Evolutionary conservation across 306 rosid genomes (phyloP).

Genomic region (Begonia peltatifolia): DNA sequence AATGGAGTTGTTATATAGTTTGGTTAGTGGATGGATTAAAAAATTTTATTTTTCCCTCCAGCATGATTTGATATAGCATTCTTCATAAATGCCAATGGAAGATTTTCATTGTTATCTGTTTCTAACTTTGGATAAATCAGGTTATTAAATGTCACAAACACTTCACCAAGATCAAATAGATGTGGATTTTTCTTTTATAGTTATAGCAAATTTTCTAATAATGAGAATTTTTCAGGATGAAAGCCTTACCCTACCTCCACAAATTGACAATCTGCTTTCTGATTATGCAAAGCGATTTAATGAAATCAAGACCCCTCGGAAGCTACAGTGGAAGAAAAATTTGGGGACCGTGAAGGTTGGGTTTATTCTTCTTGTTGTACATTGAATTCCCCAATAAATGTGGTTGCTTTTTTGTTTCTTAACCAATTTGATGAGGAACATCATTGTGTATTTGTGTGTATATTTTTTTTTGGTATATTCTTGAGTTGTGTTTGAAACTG

Average conservation of each 20-base stretch:
- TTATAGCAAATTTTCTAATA: slow-evolving; percentile 13
- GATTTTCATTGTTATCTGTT: no score
- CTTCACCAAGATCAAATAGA: no score
- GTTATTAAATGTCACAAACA: no score
- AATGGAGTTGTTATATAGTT: no score
- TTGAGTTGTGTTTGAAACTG: no score
- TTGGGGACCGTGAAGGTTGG: slow-evolving; percentile 91
- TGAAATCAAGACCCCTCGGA: slow-evolving; percentile 95
- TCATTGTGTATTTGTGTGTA: neutral
- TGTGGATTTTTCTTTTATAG: neutral
- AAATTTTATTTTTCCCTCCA: no score
- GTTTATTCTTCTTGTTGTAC: slow-evolving; percentile 1
- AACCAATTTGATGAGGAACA: neutral
- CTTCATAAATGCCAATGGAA: no score
- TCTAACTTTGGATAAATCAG: no score
- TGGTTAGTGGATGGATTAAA: no score
- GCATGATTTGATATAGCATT: no score
- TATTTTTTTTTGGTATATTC: no score
- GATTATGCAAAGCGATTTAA: slow-evolving; percentile 80
- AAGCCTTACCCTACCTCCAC: slow-evolving; percentile 46
- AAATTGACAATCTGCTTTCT: slow-evolving; percentile 62
- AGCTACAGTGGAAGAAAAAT: slow-evolving; percentile 82
- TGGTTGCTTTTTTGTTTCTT: neutral
- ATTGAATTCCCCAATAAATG: no score
- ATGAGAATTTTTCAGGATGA: slow-evolving; percentile 55